A percentile compares a stretch with the other conserved stretches of the same genome.
phyloP scores from a whole-genome alignment of 768 basidiomycete genomes.

The Xerocomus brunneocitrinus region DNA sequence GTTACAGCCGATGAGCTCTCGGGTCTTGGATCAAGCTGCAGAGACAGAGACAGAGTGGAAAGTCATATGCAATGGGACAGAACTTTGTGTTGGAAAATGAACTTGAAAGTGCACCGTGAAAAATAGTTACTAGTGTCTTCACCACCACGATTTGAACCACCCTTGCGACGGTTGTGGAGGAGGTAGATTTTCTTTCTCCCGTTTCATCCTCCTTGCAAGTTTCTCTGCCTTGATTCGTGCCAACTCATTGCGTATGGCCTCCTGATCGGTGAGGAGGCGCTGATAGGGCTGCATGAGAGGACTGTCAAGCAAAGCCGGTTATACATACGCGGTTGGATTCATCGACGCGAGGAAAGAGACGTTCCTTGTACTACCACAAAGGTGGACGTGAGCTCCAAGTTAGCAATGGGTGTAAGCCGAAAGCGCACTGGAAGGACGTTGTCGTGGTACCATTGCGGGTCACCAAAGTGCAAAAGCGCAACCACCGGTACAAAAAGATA shows the following conservation, averaged over 20 bases:
- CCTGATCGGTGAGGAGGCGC: constrained; percentile 64
- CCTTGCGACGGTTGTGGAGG: constrained; percentile 19
- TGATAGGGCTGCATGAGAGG: constrained; percentile 25
- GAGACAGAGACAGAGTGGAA: constrained; percentile 25
- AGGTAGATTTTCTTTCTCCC: constrained; percentile 36
- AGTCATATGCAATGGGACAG: constrained; percentile 28
- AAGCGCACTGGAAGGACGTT: constrained; percentile 69
- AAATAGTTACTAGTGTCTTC: constrained; percentile 4
- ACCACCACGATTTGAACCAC: constrained; percentile 28
- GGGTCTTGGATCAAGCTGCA: constrained; percentile 34
- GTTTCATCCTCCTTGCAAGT: constrained; percentile 40
- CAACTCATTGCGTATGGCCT: constrained; percentile 61
- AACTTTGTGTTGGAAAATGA: constrained; percentile 19
- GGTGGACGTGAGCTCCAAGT: neutral
- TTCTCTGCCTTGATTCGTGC: constrained; percentile 67
- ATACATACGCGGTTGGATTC: constrained; percentile 47
- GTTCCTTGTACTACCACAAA: constrained; percentile 60
- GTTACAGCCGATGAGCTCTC: constrained; percentile 46
- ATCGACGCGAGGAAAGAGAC: constrained; percentile 61
- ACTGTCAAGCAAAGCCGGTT: neutral
- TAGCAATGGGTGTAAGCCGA: neutral
- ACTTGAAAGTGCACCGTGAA: constrained; percentile 14
- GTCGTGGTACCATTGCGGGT: constrained; percentile 79
- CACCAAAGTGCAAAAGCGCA: constrained; percentile 80
- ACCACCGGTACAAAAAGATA: constrained; percentile 83